Evolutionary conservation across 129 eudicot genomes (phyloP).

Genomic region (Artemisia annua): DNA sequence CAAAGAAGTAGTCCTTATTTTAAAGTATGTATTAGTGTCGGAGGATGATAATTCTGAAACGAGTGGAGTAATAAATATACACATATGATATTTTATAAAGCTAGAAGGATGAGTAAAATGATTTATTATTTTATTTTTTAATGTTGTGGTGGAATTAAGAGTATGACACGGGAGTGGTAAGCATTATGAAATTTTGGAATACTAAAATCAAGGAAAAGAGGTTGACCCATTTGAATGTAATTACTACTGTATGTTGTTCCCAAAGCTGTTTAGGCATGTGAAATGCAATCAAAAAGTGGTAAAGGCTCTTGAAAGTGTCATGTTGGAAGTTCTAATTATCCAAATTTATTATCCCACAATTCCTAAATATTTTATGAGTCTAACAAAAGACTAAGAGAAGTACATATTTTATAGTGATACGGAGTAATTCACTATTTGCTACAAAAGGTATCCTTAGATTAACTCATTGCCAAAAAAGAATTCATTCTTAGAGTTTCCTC

Average conservation of each 20-base stretch:
- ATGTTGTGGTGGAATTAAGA: constrained; percentile 4
- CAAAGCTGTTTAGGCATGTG: constrained; percentile 70
- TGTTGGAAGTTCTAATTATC: constrained; percentile 46
- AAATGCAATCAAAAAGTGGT: constrained; percentile 44
- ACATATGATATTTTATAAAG: no score
- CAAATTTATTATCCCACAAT: constrained; percentile 41
- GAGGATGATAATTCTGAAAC: neutral
- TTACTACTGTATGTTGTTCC: constrained; percentile 62
- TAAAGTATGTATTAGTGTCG: no score
- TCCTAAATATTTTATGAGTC: neutral
- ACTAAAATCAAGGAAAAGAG: constrained; percentile 50
- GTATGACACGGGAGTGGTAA: constrained; percentile 49
- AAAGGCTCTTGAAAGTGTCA: constrained; percentile 39
- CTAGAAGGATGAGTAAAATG: no score
- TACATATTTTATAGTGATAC: no score
- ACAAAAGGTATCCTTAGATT: no score
- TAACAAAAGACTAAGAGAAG: no score
- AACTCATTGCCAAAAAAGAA: no score
- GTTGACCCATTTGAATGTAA: constrained; percentile 64
- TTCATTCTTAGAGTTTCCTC: no score
- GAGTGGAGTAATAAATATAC: no score
- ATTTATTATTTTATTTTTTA: no score
- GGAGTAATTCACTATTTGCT: no score
- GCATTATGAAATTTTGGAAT: constrained; percentile 55
- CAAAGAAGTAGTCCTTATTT: no score